Evolutionary conservation across 371 early-diverging fungal species (phyloP), one percentile per base, ranked within the genome.

Genomic region (Mortierella sp.): DNA sequence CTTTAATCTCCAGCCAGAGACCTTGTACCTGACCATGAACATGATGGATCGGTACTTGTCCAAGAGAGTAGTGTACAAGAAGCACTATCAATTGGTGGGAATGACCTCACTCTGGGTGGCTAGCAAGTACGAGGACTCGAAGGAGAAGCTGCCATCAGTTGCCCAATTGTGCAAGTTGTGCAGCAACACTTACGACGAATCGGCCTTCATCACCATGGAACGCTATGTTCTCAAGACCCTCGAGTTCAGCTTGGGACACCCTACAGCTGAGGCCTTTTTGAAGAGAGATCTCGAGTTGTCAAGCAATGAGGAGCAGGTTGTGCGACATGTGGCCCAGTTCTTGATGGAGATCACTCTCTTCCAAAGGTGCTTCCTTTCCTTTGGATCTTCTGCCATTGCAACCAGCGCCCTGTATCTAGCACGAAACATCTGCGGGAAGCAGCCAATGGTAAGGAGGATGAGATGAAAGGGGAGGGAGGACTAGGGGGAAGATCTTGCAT

Each of bases 21-120:
- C 94, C 0, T 82, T 93, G 25, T 91, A 85, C 70, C 71, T 92
- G 27, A 67, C 88, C 46, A 83, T 91, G 60, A 86, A 88, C 68
- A 77, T 91, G 58, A 83, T 92, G 70, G 94, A 93, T 67, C 81
- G 91, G 19, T 86, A 79, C 57, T 82, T 79, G 44, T 81, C 86
- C 28, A 65, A 63, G 27, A 65, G 79, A 14, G 86, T 58, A 41
- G 68, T 57, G 12, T 74, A 74, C 61, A 74, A 74, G 46, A 74
- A 74, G 27, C 76, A 74, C 29, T 74, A 68, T 44, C 76, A 74
- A n/a, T 61, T 74, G 10, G 76, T 74, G 16, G 76, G 76, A 45
- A 74, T 74, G 76, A 74, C 76, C 19, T 74, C 76, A 6, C 61
- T 74, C 28, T 74, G 76, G 76, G 68, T 74, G 45, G 60, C 64